Evolutionary conservation across 2,329 filamentous ascomycete species (phyloP), one percentile per base, ranked within the genome.

Genomic region (Aspergillus bombycis): DNA sequence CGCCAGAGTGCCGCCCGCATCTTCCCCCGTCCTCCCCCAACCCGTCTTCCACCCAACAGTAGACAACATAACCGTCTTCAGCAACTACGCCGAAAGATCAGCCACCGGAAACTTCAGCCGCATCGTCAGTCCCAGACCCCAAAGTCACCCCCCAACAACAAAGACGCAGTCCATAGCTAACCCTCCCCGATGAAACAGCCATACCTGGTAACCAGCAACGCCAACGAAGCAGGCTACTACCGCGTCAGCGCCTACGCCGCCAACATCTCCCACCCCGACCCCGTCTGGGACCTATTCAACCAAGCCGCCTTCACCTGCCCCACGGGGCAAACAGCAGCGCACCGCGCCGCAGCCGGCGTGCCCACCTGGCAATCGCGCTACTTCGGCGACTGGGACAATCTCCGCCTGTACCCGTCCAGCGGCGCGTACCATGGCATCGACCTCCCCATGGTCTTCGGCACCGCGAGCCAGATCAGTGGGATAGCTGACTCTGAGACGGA

Each of bases 161-260:
- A 36, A 36, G 34, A 36, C 14, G 34, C 34, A 36, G 16, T 5
- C 16, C 34, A 36, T 36, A 36, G 16, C 41, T 43, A 21, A 43
- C 41, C 8, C 19, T 21, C 16, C 8, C 7, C 7, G 5, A 14
- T 4, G 16, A 6, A 21, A 26, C 28, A 71, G 45, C 82, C 83
- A 0, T 72, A 82, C 1, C 64, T 85, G 0, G 67, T 79, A 4
- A 81, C 80, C 16, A 79, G 79, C 65, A 82, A 79, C 60, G 60
- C 83, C 65, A 78, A 83, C 60, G 83, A 85, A 67, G 78, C 80
- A 3, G 81, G 80, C 0, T 83, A 81, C 71, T 84, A 84, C 68
- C 77, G 78, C 6, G 77, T 84, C 38, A 75, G 78, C 1, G 79
- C 82, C 1, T 83, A 75, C 62, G 75, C 72, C 0, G 71, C 74